Conservation (phyloP, 2,329 filamentous ascomycete genomes). For the Talaromyces pinophilus region DNA sequence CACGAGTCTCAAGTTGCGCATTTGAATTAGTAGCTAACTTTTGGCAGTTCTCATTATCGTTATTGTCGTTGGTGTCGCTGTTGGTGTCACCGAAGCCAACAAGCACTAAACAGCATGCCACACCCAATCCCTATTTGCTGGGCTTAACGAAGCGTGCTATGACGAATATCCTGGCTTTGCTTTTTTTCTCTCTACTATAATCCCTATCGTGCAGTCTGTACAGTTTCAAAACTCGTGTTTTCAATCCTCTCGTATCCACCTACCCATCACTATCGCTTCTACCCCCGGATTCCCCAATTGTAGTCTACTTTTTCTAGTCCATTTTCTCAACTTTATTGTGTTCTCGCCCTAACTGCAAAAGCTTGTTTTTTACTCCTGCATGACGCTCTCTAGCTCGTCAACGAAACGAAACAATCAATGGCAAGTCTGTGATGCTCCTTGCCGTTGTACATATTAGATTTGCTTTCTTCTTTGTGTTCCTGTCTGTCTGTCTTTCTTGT, state of each 20-base stretch:
- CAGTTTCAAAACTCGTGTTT: conserved; percentile 10
- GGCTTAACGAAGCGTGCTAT: conserved; percentile 11
- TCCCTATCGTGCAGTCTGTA: conserved; percentile 11
- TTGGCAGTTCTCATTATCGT: conserved; percentile 56
- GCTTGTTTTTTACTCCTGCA: neutral
- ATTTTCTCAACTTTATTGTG: conserved; percentile 9
- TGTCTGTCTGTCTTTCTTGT: neutral
- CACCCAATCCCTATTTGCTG: conserved; percentile 7
- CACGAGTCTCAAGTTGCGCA: neutral
- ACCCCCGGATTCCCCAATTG: conserved; percentile 19
- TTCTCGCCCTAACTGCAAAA: conserved; percentile 12
- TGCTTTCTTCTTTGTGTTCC: conserved; percentile 26
- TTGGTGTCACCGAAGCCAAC: conserved; percentile 46
- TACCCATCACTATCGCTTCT: neutral
- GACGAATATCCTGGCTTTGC: neutral
- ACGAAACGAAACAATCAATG: conserved; percentile 24
- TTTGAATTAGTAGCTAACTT: conserved; percentile 20
- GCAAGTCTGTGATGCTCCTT: conserved; percentile 32
- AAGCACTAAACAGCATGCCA: conserved; percentile 5
- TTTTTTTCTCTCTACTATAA: conserved; percentile 5
- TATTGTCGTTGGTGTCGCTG: conserved; percentile 55
- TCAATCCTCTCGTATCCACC: conserved; percentile 5
- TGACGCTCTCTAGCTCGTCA: conserved; percentile 16
- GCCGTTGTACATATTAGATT: conserved; percentile 38
- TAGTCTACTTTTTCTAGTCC: conserved; percentile 21